A percentile compares a stretch with the other conserved stretches of the same genome.
Conservation (phyloP, 2,329 filamentous ascomycete species). For the Aspergillus texensis region DNA sequence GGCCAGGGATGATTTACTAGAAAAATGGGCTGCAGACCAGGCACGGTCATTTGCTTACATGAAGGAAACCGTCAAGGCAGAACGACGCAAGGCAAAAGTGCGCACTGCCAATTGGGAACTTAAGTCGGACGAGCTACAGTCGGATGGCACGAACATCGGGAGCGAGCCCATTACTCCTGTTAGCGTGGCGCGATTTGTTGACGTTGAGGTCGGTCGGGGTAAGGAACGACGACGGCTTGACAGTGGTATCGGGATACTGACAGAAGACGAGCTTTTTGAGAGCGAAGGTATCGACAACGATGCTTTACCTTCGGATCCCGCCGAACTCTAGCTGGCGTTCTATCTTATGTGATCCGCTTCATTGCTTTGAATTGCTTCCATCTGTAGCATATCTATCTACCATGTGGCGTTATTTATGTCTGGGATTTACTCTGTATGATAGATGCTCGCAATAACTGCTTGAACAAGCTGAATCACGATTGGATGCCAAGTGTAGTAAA, state of each 20-base stretch:
- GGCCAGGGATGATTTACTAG: constrained; percentile 35
- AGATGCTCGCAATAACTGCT: neutral
- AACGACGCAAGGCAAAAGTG: constrained; percentile 44
- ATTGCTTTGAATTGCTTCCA: neutral
- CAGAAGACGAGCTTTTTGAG: constrained; percentile 34
- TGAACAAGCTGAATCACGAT: neutral
- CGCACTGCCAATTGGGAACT: constrained; percentile 45
- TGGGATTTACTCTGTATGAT: neutral
- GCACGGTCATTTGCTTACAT: constrained; percentile 36
- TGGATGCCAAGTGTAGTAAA: neutral
- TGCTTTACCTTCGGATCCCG: constrained; percentile 28
- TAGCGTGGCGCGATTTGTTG: constrained; percentile 44
- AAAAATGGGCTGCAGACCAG: constrained; percentile 39
- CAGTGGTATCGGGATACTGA: constrained; percentile 43
- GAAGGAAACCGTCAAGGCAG: constrained; percentile 41
- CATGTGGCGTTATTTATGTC: neutral
- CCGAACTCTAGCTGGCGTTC: constrained; percentile 21
- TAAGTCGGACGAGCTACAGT: constrained; percentile 40
- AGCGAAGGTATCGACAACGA: constrained; percentile 32
- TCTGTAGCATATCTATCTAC: constrained; percentile 7
- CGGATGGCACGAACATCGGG: constrained; percentile 29
- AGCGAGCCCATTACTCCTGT: constrained; percentile 49
- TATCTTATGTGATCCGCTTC: neutral
- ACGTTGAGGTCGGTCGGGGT: constrained; percentile 44
- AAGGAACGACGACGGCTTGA: constrained; percentile 43